Evolutionary conservation across 2,329 filamentous ascomycete genomes (phyloP), one percentile per base, ranked within the genome.

Genomic region (Blastomyces silverae): DNA sequence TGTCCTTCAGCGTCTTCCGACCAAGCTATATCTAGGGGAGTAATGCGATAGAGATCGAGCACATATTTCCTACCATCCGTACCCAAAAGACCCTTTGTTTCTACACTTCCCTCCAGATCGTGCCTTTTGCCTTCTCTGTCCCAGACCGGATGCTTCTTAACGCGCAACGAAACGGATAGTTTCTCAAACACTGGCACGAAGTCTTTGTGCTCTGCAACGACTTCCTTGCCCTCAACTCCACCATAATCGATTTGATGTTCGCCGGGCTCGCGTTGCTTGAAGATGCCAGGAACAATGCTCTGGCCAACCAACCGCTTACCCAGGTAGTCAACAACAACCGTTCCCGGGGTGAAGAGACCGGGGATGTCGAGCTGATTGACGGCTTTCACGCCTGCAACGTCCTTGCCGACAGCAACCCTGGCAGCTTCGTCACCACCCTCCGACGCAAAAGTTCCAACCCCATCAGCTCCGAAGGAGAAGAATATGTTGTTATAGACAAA

Each of bases 401-500:
- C 94, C 80, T 99, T 99, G 68, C 92, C 93, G 5, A 95, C 96
- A 34, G 95, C 94, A 65, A 97, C 91, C 66, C 93, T 87, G 17
- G 94, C 94, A 69, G 94, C 94, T 79, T 99, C 94, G 70, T 99
- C 93, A 25, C 94, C 94, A 69, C 94, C 94, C 79, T 99, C 94
- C 2, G 89, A 92, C 13, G 92, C 92, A 77, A 99, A 99, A 20
- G 94, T 99, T 55, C 94, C 93, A 57, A 97, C 94, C 62, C 94
- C 95, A 76, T 99, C 94, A 56, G 94, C 93, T 67, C 94, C 94
- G 71, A 97, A 97, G 0, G 94, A 97, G 82, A 96, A 99, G 82
- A 99, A 99, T 70, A 99, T 92, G 79, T 99, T 99, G 83, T 97
- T 97, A 82, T 97, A 97, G 31, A 99, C 93, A 73, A 96, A 99